Evolutionary conservation across 257 asterid genomes (phyloP), one percentile per base, ranked within the genome.

Genomic region (Forsythia suspensa): DNA sequence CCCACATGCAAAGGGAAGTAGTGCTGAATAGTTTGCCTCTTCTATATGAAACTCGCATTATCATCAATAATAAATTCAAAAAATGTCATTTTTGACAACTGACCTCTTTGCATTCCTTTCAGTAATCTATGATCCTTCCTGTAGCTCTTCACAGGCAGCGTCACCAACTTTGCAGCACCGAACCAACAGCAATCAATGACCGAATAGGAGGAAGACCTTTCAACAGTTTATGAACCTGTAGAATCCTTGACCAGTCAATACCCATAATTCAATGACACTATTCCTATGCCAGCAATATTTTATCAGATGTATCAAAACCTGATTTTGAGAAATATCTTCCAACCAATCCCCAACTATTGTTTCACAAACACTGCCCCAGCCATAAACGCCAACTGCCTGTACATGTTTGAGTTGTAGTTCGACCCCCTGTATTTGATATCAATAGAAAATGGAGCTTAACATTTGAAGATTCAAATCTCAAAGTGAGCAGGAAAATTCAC

Each of bases 41-140:
- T 70, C 44, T 46, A 55, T 40, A 76, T 34, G 41, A 57, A 83
- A 76, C 42, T 63, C 34, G n/a, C 72, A 40, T 44, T 21, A 63
- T 63, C 40, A 29, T 29, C 70, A 66, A 67, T 69, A n/a, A 74
- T 69, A n/a, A 74, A 72, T 76, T 68, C 18, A 83, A 42, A 71
- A 71, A 78, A 73, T 68, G 41, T 57, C 52, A 65, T 13, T 67
- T 38, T 63, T 67, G 73, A 57, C 12, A 72, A 72, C 76, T 51
- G 86, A 94, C 99, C 99, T 89, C 98, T 92, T 85, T 96, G 99
- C 94, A 96, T 85, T 86, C 99, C 99, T 86, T 92, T 96, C 72
- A 96, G 87, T 86, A 96, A 80, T 79, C 94, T 91, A 36, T 89
- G 91, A 81, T 96, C 98, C 88, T 89, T 90, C 82, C 80, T 91